A percentile compares a stretch with the other conserved stretches of the same genome.
phyloP scores from a whole-genome alignment of 2,329 filamentous ascomycete species.

The Xylaria multiplex region DNA sequence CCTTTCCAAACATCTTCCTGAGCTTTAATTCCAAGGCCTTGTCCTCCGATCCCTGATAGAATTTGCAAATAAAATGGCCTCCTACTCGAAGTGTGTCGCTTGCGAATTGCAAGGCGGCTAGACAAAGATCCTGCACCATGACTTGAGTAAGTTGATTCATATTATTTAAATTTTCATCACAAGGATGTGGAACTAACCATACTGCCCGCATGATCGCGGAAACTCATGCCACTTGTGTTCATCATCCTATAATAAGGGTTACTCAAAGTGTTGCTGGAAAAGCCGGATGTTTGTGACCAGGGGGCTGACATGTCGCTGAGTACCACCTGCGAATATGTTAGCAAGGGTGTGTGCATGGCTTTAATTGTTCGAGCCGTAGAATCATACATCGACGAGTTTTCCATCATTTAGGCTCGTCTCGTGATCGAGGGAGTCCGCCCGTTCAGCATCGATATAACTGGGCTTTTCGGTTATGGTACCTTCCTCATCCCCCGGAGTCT shows the following conservation, averaged over 20 bases:
- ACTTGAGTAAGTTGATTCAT: conserved; percentile 12
- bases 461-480: conserved; percentile 53
- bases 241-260: conserved; percentile 98
- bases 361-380: too few relatives aligned
- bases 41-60: conserved; percentile 92
- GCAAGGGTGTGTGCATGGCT: conserved; percentile 1
- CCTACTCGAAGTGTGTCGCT: conserved; percentile 83
- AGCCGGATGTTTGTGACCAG: conserved; percentile 84
- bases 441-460: conserved; percentile 75
- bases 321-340: conserved; percentile 68
- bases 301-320: conserved; percentile 99
- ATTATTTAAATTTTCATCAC: background rate
- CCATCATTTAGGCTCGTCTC: conserved; percentile 53
- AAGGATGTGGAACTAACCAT: conserved; percentile 73
- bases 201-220: conserved; percentile 89
- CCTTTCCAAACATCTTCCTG: conserved; percentile 79
- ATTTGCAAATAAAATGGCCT: conserved; percentile 96
- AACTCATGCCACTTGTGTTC: conserved; percentile 92
- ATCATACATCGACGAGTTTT: conserved; percentile 74
- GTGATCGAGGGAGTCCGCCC: conserved; percentile 53
- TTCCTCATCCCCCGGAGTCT: conserved; percentile 38
- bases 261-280: conserved; percentile 90
- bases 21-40: conserved; percentile 79
- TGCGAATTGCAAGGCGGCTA: conserved; percentile 84
- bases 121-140: conserved; percentile 79